These are phyloP conservation scores for Truncatella angustata DNA, from an alignment of 2,329 filamentous ascomycete species.

Conservation along the genomic window DNA sequence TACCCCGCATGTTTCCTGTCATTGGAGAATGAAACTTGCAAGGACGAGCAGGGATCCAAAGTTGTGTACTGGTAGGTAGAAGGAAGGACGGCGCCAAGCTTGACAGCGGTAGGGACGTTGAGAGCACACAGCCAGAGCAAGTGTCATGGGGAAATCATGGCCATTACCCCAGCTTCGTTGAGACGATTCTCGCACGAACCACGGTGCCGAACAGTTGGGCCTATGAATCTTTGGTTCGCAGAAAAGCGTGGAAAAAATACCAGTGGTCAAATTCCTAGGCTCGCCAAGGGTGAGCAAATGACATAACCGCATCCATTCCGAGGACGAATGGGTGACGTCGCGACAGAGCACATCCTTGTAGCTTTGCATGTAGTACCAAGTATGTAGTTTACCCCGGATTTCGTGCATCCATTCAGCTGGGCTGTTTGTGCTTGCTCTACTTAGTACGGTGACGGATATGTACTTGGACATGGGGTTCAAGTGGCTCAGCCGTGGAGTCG, in stretches of 20 bases:
- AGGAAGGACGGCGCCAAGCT: no score
- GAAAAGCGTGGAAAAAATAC: background rate
- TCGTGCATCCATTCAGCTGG: background rate
- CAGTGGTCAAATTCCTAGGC: background rate
- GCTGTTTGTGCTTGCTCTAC: background rate
- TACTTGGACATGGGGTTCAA: background rate
- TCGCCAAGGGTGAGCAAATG: background rate
- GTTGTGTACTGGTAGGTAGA: background rate
- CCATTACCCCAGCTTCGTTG: background rate
- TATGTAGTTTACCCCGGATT: constrained; percentile 6
- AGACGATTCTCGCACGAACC: background rate
- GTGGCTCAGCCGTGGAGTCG: no score
- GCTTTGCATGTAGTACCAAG: background rate
- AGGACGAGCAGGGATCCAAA: no score
- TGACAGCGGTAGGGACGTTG: background rate
- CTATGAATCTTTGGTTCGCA: background rate
- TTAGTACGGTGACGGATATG: no score
- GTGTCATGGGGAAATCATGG: background rate
- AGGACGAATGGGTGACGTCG: background rate
- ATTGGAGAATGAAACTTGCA: no score
- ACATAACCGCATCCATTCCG: background rate
- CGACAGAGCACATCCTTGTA: background rate
- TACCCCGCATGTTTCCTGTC: constrained; percentile 5
- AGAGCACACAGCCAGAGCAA: background rate
- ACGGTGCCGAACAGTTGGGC: background rate